Evolutionary conservation across 1,139 yeast genomes (phyloP), one percentile per base, ranked within the genome.

Genomic region (Yamadazyma triangularis): DNA sequence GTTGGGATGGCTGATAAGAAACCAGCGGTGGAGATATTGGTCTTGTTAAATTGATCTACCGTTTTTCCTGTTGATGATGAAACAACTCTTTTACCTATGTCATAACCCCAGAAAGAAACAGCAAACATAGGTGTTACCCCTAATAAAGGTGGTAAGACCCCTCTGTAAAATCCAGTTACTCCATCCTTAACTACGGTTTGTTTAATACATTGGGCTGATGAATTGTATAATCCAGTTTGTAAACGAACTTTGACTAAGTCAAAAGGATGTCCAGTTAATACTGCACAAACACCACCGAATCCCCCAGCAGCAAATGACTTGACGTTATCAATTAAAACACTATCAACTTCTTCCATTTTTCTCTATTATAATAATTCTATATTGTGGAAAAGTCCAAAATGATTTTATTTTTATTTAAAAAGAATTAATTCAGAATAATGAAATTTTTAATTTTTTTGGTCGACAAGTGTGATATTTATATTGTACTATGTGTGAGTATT

Each of bases 61-160:
- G 56, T 50, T 26, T 60, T 58, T 2, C 74, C 72, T 5, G 72
- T 58, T 30, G 55, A 51, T 5, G 62, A 46, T 1, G 70, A 45
- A 4, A 89, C 94, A 8, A 89, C 38, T 41, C 77, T 76, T 61
- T 88, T 88, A 40, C 97, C 97, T 34, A 87, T 69, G 51, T 88
- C 97, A 60, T 91, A 91, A 52, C 97, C 97, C 97, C 97, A 89
- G 67, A 91, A 91, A 2, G 95, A 85, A 21, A 91, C 93, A 8
- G 97, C 97, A 66, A 91, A 91, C 87, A 91, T 91, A 24, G 98
- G 98, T 0, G 97, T 91, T 18, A 91, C 97, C 20, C 98, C 98
- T 18, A 85, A 58, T 31, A 91, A 65, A 4, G 98, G 98, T 8
- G 95, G 95, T 22, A 80, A 69, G 18, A 86, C 95, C 36, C 95